These are phyloP conservation scores for Lenzites betulinus DNA, from an alignment of 768 basidiomycete species.

Conservation along the genomic window DNA sequence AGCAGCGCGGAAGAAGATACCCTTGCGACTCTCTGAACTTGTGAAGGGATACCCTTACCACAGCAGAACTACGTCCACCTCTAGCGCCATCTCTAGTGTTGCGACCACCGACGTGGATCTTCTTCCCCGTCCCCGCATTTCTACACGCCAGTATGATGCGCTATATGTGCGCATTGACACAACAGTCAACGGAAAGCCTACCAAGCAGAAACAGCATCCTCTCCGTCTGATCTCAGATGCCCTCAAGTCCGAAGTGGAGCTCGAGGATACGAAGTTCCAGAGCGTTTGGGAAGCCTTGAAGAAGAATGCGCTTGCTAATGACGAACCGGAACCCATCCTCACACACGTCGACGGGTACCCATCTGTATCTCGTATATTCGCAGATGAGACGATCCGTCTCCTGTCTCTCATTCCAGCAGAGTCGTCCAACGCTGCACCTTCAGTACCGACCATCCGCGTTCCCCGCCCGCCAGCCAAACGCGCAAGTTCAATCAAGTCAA, in stretches of 20 bases:
- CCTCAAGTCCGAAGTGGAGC: constrained; percentile 44
- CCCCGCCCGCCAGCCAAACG: constrained; percentile 33
- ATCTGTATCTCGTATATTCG: constrained; percentile 54
- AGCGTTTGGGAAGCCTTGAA: constrained; percentile 60
- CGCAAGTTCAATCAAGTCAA: constrained; percentile 14
- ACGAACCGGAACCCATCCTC: constrained; percentile 18
- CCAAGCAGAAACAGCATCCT: constrained; percentile 50
- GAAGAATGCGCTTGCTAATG: constrained; percentile 35
- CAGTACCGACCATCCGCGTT: constrained; percentile 22
- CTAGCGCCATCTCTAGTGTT: constrained; percentile 32
- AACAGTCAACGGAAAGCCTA: constrained; percentile 37
- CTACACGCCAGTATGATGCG: constrained; percentile 64
- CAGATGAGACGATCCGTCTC: constrained; percentile 65
- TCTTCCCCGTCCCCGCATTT: constrained; percentile 65
- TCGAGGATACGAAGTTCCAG: constrained; percentile 38
- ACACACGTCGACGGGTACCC: constrained; percentile 38
- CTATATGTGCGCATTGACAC: constrained; percentile 69
- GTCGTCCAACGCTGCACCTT: constrained; percentile 35
- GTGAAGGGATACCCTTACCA: constrained; percentile 69
- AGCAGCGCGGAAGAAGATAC: constrained; percentile 54
- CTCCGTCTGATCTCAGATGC: constrained; percentile 65
- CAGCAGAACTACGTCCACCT: constrained; percentile 27
- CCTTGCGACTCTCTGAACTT: constrained; percentile 69
- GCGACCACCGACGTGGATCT: constrained; percentile 36
- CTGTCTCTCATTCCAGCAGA: constrained; percentile 53